Base-by-base conservation (phyloP, 1,284 basidiomycete genomes). In the Trametes hirsuta region DNA sequence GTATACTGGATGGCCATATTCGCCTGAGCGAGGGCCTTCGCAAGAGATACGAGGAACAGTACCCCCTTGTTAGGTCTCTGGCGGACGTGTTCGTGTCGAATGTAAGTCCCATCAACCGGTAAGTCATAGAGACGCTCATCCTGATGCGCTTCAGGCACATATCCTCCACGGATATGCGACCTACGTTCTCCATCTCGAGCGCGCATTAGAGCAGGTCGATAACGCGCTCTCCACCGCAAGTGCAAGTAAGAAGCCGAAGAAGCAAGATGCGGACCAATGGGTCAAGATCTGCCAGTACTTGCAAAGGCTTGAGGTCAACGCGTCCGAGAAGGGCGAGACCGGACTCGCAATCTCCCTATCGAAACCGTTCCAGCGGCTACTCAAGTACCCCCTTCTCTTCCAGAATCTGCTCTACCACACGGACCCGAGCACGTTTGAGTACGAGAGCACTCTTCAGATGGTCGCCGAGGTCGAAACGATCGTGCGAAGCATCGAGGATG, bases 371-470 rank as follows among this genome's bases (percentile, higher is more conserved):
- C 97, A 98, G 72, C 86, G 97, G 35, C 81, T 99, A 44, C 87
- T 98, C 72, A 98, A 99, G 75, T 97, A 98, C 73, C 97, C 97
- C 2, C 84, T 99, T 15, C 85, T 99, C 42, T 98, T 98, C 78
- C 96, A 98, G 77, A 98, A 98, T 75, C 82, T 98, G n/a, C 84
- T 97, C 49, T 97, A 90, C 77, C 93, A 97, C 75, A 97, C 97
- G 9, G 97, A 98, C 70, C 95, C 97, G 1, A 96, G 94, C 65
- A 95, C 95, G 1, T 95, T 91, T 71, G 97, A 99, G 77, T 99
- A 98, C 71, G 97, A 99, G 72, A 93, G 90, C 69, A 97, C 95
- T 4, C 80, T 98, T 42, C 89, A 91, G 70, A 97, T 98, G 94
- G 95, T 98, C 0, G 94, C 95, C 24, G 95, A 98, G 73, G 94